Percentiles rank a stretch among this genome's conserved stretches.
Evolutionary conservation across 2,329 filamentous ascomycete genomes (phyloP).

Genomic region (Coniochaeta hoffmannii): DNA sequence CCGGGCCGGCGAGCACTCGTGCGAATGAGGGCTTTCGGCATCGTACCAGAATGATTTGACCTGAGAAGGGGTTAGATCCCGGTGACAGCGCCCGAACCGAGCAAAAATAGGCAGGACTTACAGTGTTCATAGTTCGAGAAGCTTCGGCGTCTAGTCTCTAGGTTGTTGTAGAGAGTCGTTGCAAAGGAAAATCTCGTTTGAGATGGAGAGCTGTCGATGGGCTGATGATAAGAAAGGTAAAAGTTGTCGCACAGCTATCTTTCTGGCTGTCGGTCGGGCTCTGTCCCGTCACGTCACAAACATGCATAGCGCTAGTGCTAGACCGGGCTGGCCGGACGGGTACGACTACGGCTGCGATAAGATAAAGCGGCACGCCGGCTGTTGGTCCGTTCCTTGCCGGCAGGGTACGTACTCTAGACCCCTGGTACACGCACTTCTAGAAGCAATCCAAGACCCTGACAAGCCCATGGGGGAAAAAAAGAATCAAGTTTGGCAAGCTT

Average conservation of each 20-base stretch:
- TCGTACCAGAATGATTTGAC: conserved; percentile 61
- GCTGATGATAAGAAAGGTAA: conserved; percentile 1
- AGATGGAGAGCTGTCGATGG: background rate
- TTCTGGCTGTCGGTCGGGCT: background rate
- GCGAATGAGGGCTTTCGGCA: conserved; percentile 2
- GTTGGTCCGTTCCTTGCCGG: background rate
- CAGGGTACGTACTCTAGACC: background rate
- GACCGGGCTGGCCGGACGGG: too few relatives aligned
- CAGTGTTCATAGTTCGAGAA: conserved; percentile 43
- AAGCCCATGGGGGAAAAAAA: too few relatives aligned
- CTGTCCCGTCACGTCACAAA: background rate
- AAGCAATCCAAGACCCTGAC: too few relatives aligned
- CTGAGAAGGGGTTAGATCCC: conserved; percentile 24
- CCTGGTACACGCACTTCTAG: too few relatives aligned
- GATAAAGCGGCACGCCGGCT: background rate
- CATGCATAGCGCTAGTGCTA: background rate
- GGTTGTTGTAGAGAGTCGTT: background rate
- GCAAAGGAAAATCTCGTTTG: background rate
- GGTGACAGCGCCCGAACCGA: background rate
- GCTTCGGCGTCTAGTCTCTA: background rate
- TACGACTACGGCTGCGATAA: background rate
- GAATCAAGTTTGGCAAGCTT: too few relatives aligned
- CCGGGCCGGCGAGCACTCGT: conserved; percentile 2
- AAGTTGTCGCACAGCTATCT: background rate
- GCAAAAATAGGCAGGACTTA: conserved; percentile 23